Base-by-base conservation (phyloP, 805 yeast genomes). In the Candida endomychidarum region DNA sequence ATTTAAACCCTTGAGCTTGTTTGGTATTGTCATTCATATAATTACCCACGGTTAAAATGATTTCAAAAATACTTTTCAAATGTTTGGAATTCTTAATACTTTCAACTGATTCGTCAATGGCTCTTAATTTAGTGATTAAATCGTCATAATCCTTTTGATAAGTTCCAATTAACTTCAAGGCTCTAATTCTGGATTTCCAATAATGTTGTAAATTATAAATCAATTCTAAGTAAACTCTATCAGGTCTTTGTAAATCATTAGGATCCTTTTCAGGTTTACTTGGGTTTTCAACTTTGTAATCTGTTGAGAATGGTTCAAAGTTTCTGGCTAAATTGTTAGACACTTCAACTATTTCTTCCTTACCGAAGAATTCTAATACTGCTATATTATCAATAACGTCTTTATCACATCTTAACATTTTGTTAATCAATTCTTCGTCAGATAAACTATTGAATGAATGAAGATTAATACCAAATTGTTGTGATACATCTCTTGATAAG, bases 401-500 rank as follows among this genome's bases (percentile, higher is more conserved):
- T 20, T 63, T 60, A 43, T 82, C 87, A 65, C 95, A 85, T 23
- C 64, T 54, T 42, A 85, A 65, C 2, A 84, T 77, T 52, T 74
- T 75, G 3, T 48, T 38, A 2, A 82, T 68, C 42, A 85, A 65
- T 29, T 78, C 80, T 18, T 70, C 77, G 30, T 76, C 88, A 3
- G 74, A 53, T 23, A 74, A 53, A 21, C 61, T 60, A 14, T 79
- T 74, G 56, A 77, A 84, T 53, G 76, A 69, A 52, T 85, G 90
- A 40, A 85, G 66, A 53, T 85, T 85, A 51, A 85, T 85, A 28
- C 88, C 88, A 61, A 85, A 83, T 53, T 84, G 90, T 52, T 85
- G 93, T 2, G 86, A 81, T 14, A 82, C 53, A 47, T 85, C 93
- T 45, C 89, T 69, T 0, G 90, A 72, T 48, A 85, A 65, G 49